A percentile compares a stretch with the other conserved stretches of the same genome.
Evolutionary conservation across 352 stramenopile genomes (phyloP).

Genomic region (Globisporangium paroecandrum): DNA sequence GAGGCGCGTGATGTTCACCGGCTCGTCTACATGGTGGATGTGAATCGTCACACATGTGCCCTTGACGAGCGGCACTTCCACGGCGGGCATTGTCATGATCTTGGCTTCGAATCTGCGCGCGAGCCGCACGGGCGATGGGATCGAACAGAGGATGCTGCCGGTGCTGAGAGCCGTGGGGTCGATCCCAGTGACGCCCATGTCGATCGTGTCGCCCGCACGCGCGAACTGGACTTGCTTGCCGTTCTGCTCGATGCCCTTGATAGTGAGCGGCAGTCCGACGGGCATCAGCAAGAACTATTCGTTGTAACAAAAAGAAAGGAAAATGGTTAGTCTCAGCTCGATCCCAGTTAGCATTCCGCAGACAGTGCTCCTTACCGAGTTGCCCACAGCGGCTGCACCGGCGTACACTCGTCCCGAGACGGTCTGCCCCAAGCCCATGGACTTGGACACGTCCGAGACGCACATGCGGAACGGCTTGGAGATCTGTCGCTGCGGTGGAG

Average conservation of each 20-base stretch:
- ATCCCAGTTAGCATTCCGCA: no score
- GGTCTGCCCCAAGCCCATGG: conserved; percentile 74
- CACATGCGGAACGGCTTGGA: conserved; percentile 84
- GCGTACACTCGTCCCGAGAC: conserved; percentile 86
- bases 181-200: conserved; percentile 75
- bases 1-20: conserved; percentile 74
- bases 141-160: conserved; percentile 82
- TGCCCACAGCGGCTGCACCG: conserved; percentile 56
- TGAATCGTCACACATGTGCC: conserved; percentile 81
- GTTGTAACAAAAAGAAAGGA: conserved; percentile 1
- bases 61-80: conserved; percentile 85
- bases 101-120: conserved; percentile 81
- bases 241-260: conserved; percentile 83
- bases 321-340: neutral
- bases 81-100: conserved; percentile 87
- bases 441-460: conserved; percentile 84
- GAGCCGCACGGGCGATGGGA: conserved; percentile 68
- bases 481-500: conserved; percentile 73
- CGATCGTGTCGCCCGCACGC: conserved; percentile 72
- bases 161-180: conserved; percentile 67
- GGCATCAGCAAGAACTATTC: conserved; percentile 62
- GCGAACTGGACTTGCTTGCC: conserved; percentile 54
- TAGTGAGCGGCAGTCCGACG: conserved; percentile 41
- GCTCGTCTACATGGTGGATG: conserved; percentile 86
- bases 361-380: conserved; percentile 42